These are phyloP conservation scores for Eimeria acervulina DNA, from an alignment of 169 alveolate genomes.

Conservation along the genomic window DNA sequence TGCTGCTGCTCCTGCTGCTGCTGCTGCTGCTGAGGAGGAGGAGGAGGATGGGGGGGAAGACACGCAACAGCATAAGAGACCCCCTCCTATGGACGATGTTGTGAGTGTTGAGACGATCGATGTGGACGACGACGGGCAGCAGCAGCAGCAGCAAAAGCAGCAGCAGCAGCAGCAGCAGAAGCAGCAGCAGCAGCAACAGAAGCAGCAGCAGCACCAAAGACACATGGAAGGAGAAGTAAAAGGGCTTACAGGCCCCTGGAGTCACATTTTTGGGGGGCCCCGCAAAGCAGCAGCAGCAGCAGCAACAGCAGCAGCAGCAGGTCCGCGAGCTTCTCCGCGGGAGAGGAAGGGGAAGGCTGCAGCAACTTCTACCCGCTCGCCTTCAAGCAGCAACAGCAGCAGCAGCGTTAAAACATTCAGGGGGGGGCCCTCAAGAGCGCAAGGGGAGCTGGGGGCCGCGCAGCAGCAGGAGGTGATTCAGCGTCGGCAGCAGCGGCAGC, in stretches of 20 bases:
- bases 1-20: conserved; percentile 44
- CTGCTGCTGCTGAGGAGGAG: not conserved
- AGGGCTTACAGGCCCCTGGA: conserved; percentile 46
- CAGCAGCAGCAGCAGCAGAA: not conserved
- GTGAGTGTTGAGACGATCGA: conserved; percentile 20
- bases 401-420: not conserved
- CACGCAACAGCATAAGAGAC: not conserved
- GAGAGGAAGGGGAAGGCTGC: not conserved
- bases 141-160: not conserved
- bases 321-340: conserved; percentile 29
- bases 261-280: not conserved
- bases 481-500: conserved; percentile 51
- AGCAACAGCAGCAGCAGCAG: not conserved
- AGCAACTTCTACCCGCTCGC: not conserved
- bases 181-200: conserved; percentile 5
- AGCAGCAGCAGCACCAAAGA: not conserved
- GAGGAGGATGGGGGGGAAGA: not conserved
- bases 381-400: conserved; percentile 29
- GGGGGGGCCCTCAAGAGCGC: not conserved
- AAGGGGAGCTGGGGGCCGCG: not conserved
- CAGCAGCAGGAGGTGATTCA: not conserved
- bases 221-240: not conserved
- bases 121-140: conserved; percentile 27
- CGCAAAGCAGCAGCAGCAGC: no score
- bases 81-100: not conserved